Conservation (phyloP, 176 grass and related monocot species). For the Bolboschoenus planiculmis region DNA sequence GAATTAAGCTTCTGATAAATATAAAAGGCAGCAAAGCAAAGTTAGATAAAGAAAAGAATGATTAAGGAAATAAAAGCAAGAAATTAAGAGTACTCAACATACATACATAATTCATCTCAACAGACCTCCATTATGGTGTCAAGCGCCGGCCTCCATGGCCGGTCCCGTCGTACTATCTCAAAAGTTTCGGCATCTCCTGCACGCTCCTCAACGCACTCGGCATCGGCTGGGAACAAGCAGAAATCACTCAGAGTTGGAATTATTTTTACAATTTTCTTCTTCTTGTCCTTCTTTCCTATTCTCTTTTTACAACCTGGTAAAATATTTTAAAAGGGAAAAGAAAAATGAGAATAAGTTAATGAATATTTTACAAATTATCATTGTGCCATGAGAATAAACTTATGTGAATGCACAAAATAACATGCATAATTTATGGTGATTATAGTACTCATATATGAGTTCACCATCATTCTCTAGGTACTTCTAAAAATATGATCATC, state of each 20-base stretch:
- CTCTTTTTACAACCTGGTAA: background rate
- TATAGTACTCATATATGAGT: background rate
- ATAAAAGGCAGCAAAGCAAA: background rate
- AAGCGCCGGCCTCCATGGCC: slow-evolving; percentile 56
- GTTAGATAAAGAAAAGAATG: background rate
- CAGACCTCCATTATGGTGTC: slow-evolving; percentile 74
- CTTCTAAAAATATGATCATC: background rate
- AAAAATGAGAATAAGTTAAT: background rate
- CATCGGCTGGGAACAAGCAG: slow-evolving; percentile 30
- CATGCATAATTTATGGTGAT: too few relatives aligned
- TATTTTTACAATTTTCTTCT: slow-evolving; percentile 24
- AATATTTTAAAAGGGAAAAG: background rate
- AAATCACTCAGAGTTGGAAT: slow-evolving; percentile 49
- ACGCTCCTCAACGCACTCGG: background rate
- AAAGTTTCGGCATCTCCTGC: background rate
- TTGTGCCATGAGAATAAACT: background rate
- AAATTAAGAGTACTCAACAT: background rate
- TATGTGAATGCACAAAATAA: background rate
- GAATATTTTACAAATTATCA: background rate
- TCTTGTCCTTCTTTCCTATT: background rate
- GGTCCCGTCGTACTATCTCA: slow-evolving; percentile 30
- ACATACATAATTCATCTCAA: slow-evolving; percentile 24
- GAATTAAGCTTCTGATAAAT: background rate
- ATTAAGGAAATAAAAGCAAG: background rate
- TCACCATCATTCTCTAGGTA: background rate